Evolutionary conservation across 202 grass and related monocot species (phyloP), one percentile per base, ranked within the genome.

Genomic region (Bolboschoenoplectus hybrid): DNA sequence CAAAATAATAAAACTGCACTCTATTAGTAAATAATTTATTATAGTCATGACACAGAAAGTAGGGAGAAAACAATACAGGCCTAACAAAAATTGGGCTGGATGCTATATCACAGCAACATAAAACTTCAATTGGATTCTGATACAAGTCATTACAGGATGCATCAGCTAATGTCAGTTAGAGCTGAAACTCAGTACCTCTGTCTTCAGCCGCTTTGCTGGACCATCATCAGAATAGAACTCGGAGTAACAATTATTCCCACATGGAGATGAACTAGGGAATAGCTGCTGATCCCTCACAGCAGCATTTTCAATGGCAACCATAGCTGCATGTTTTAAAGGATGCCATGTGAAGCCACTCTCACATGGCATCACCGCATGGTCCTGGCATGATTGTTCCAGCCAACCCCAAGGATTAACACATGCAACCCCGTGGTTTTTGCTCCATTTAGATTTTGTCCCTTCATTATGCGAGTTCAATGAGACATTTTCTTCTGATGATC

Each of bases 291-390:
- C 96, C 85, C 91, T 95, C 45, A 39, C 82, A 38, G 93, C 87
- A 6, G 96, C 90, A 82, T 88, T 98, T 87, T 94, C 93, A 90
- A 98, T 96, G 11, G 93, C 96, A 98, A 91, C 90, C 58, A 96
- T 70, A 67, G 90, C 87, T 58, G 96, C 96, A 89, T 98, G 96
- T 74, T 52, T 89, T 47, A 98, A 72, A 78, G 96, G 96, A 92
- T 98, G 93, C 96, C 93, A 98, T 6, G 64, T 63, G 87, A 86
- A 87, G 79, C 69, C 81, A 70, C 63, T 88, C 55, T 71, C 56
- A 79, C n/a, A 43, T 7, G 85, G 58, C 84, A 85, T 67, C 65
- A 71, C 46, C 10, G 81, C 88, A 67, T 82, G 56, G 67, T 88
- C 64, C 61, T 2, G 67, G 14, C 69, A 82, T 51, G 41, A 85